phyloP scores from a whole-genome alignment of 257 asterid genomes.

The Thymus mandschuricus region DNA sequence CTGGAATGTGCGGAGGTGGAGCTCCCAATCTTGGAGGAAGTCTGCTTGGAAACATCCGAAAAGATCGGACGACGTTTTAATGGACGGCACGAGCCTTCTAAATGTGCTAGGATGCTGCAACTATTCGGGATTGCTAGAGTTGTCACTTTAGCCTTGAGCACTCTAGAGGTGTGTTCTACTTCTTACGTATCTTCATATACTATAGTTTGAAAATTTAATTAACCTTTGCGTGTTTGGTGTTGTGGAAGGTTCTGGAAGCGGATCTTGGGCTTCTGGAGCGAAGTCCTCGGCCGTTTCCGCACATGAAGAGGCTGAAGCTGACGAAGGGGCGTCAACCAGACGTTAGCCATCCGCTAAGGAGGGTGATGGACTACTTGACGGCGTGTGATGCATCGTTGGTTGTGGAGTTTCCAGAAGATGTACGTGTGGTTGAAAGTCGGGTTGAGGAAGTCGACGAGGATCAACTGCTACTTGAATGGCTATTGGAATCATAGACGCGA shows the following conservation, averaged over 20 bases:
- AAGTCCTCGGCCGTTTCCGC: slow-evolving; percentile 30
- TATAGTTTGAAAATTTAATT: too few relatives aligned
- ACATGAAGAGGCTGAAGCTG: slow-evolving; percentile 19
- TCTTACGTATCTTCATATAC: too few relatives aligned
- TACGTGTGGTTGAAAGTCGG: neutral
- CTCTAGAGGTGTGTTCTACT: slow-evolving; percentile 22
- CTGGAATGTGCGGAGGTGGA: slow-evolving; percentile 19
- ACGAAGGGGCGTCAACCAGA: neutral
- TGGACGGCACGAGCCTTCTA: neutral
- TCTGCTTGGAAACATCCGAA: neutral
- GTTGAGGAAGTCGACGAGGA: too few relatives aligned
- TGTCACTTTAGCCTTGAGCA: slow-evolving; percentile 25
- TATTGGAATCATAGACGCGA: too few relatives aligned
- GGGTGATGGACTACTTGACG: slow-evolving; percentile 30
- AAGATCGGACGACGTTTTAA: neutral
- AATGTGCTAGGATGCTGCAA: slow-evolving; percentile 20
- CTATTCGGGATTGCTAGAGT: slow-evolving; percentile 35
- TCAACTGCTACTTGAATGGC: too few relatives aligned
- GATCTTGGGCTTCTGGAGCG: slow-evolving; percentile 29
- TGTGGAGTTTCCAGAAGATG: neutral
- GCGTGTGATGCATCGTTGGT: neutral
- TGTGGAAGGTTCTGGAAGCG: slow-evolving; percentile 28
- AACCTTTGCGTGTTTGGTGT: neutral
- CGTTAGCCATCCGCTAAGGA: too few relatives aligned
- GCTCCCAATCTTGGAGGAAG: slow-evolving; percentile 22